These are phyloP conservation scores for Infundibulicybe gibba DNA, from an alignment of 768 basidiomycete genomes.

Conservation along the genomic window DNA sequence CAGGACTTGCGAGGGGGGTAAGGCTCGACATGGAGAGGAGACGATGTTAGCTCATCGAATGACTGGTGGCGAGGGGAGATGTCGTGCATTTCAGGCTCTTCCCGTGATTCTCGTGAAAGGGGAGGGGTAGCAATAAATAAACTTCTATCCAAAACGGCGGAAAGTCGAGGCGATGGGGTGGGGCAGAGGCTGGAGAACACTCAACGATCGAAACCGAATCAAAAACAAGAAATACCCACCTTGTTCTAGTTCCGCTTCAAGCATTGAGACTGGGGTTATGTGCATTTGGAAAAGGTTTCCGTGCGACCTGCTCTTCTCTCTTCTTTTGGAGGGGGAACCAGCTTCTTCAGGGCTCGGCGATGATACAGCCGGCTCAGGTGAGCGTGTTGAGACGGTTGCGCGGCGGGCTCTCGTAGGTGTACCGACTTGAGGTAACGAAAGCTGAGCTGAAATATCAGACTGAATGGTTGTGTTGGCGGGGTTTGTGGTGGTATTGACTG, in stretches of 20 bases:
- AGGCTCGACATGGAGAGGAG: constrained; percentile 61
- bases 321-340: constrained; percentile 57
- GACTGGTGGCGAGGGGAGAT: constrained; percentile 23
- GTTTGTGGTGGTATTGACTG: constrained; percentile 19
- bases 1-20: constrained; percentile 49
- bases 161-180: constrained; percentile 51
- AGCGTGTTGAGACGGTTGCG: constrained; percentile 66
- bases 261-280: constrained; percentile 60
- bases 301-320: constrained; percentile 65
- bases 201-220: neutral
- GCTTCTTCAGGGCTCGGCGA: constrained; percentile 21
- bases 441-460: constrained; percentile 19
- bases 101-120: constrained; percentile 34
- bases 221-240: constrained; percentile 35
- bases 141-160: constrained; percentile 64
- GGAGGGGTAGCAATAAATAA: constrained; percentile 58
- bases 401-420: constrained; percentile 47
- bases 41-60: constrained; percentile 55
- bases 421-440: constrained; percentile 29
- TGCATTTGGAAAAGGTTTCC: constrained; percentile 59
- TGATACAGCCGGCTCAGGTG: constrained; percentile 41
- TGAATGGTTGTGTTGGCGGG: constrained; percentile 12
- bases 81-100: constrained; percentile 30
- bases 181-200: constrained; percentile 30
- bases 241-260: constrained; percentile 63